Conservation (phyloP, 1,284 basidiomycete species). For the Ustilago lituana region DNA sequence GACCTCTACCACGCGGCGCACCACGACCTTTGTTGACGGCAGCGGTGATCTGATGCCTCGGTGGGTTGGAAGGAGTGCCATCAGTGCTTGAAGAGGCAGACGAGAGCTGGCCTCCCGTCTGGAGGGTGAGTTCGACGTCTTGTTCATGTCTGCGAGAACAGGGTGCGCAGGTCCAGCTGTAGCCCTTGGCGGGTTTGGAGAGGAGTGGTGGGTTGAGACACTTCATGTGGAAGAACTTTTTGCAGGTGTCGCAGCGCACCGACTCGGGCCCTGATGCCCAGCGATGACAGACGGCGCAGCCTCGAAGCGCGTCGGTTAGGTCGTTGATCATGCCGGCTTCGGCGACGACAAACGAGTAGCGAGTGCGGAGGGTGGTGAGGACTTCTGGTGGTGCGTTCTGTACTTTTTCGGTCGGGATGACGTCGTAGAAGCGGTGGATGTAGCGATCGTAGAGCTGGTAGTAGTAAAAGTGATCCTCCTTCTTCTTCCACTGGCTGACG, state of each 20-base stretch:
- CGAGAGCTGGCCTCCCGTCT: conserved; percentile 33
- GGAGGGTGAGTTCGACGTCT: conserved; percentile 74
- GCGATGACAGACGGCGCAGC: conserved; percentile 83
- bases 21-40: conserved; percentile 28
- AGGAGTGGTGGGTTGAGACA: conserved; percentile 92
- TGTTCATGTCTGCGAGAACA: conserved; percentile 88
- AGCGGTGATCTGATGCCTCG: conserved; percentile 25
- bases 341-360: conserved; percentile 94
- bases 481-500: conserved; percentile 91
- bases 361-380: conserved; percentile 72
- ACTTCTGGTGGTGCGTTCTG: conserved; percentile 74
- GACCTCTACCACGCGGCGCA: conserved; percentile 23
- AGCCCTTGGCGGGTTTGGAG: conserved; percentile 95
- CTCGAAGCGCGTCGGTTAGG: conserved; percentile 83
- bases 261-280: conserved; percentile 81
- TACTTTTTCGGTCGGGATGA: conserved; percentile 85
- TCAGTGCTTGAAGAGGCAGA: conserved; percentile 15
- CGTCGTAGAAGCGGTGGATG: conserved; percentile 97
- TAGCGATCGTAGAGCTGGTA: conserved; percentile 93
- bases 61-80: conserved; percentile 13
- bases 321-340: conserved; percentile 92
- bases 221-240: conserved; percentile 91
- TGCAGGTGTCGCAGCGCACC: conserved; percentile 92
- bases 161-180: conserved; percentile 95
- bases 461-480: conserved; percentile 94